phyloP scores from a whole-genome alignment of 768 basidiomycete species.

The Tylopilus vinaceipallidus region DNA sequence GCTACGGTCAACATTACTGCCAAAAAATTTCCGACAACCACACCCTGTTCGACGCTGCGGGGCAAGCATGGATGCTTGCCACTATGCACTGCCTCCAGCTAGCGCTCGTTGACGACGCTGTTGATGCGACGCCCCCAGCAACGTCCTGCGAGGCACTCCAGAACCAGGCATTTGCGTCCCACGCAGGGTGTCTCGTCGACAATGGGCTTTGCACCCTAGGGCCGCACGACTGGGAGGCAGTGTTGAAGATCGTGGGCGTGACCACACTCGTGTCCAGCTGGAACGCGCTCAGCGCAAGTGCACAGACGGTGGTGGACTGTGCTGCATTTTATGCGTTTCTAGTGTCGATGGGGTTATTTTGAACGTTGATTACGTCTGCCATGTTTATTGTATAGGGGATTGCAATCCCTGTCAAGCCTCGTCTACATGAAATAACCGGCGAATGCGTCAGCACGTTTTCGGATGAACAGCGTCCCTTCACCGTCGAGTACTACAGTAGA shows the following conservation, averaged over 20 bases:
- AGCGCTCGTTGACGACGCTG: constrained; percentile 37
- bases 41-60: constrained; percentile 28
- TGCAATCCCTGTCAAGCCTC: too few species aligned
- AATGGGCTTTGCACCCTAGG: constrained; percentile 43
- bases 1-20: constrained; percentile 42
- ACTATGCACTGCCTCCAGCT: constrained; percentile 48
- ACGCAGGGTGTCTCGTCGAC: constrained; percentile 39
- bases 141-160: constrained; percentile 35
- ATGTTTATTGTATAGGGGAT: too few species aligned
- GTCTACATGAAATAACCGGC: too few species aligned
- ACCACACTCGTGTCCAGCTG: constrained; percentile 15
- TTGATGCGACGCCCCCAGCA: constrained; percentile 14
- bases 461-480: too few species aligned
- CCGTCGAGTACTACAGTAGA: too few species aligned
- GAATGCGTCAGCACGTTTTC: too few species aligned
- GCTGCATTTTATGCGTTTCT: too few species aligned
- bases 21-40: constrained; percentile 35
- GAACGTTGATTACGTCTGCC: too few species aligned
- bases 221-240: constrained; percentile 35
- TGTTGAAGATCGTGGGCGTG: constrained; percentile 33
- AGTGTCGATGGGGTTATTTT: too few species aligned
- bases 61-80: constrained; percentile 42
- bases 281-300: constrained; percentile 16
- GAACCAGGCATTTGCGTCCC: constrained; percentile 40
- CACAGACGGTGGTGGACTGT: too few species aligned